Evolutionary conservation across 208 protist genomes (phyloP), one percentile per base, ranked within the genome.

Genomic region (Phytomonas francai): DNA sequence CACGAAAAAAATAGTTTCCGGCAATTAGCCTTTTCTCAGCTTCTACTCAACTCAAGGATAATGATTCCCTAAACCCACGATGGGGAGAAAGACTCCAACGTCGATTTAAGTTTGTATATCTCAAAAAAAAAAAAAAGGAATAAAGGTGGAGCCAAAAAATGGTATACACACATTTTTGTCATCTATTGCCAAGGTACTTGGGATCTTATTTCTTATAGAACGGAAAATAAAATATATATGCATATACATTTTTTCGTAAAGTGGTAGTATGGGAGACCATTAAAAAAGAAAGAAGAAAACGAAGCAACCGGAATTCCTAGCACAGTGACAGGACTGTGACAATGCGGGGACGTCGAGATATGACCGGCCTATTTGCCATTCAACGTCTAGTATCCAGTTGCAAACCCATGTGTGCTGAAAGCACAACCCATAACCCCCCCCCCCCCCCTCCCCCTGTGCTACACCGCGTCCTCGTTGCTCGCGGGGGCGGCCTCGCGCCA

Each of bases 401-500:
- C 7, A 36, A 57, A 31, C 29, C 25, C 22, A 31, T n/a, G 12
- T 39, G 19, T 42, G 12, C 7, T 22, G 36, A 28, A 14, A 65
- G 11, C 36, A 42, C 62, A 11, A 2, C 19, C 31, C 4, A 31
- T 28, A 16, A 22, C 27, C 30, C 30, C 30, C 0, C 14, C 22
- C 12, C 29, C 12, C 30, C 30, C 7, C 25, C 22, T 28, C n/a
- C 16, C 62, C 30, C 1, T 45, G 9, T 4, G 63, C 62, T 19
- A 29, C 61, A 27, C 25, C n/a, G 68, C 69, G 28, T n/a, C 0
- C 36, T 63, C 69, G 51, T 29, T 61, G 25, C 69, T 63, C 27
- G 51, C 45, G 61, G 68, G 63, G 32, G 63, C 63, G 51, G 89
- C n/a, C 42, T 67, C 77, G 19, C 74, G 64, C 80, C 84, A 89